These are phyloP conservation scores for Hygrophoropsis aurantiaca DNA, from an alignment of 768 basidiomycete genomes.

Conservation along the genomic window DNA sequence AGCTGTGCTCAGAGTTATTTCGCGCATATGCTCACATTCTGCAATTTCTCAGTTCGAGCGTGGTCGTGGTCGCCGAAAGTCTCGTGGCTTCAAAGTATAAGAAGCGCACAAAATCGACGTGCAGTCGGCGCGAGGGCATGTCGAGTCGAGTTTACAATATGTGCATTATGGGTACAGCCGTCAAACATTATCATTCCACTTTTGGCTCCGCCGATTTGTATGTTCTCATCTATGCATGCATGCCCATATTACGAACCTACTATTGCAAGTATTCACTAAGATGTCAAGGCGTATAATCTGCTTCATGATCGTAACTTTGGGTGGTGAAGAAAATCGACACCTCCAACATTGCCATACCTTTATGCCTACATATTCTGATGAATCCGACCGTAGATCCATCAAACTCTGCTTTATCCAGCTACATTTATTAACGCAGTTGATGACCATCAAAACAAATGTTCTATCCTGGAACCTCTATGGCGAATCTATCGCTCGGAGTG, in stretches of 20 bases:
- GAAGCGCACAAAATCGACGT: conserved; percentile 33
- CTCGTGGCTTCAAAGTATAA: conserved; percentile 95
- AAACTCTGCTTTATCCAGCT: no score
- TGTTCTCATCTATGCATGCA: conserved; percentile 21
- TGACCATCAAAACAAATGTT: no score
- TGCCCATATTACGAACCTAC: not conserved
- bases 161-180: conserved; percentile 33
- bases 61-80: conserved; percentile 98
- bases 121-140: conserved; percentile 25
- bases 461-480: no score
- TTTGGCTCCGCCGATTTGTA: conserved; percentile 18
- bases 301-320: no score
- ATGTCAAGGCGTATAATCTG: no score
- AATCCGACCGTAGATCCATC: no score
- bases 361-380: no score
- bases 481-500: no score
- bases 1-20: conserved; percentile 6
- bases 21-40: not conserved
- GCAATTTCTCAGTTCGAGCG: conserved; percentile 76
- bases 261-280: no score
- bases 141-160: conserved; percentile 19
- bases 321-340: no score
- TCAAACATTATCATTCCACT: conserved; percentile 18
- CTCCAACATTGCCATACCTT: no score
- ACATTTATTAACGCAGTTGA: no score